Conservation (phyloP, 305 asterid species). For the Fraxinus sp. region DNA sequence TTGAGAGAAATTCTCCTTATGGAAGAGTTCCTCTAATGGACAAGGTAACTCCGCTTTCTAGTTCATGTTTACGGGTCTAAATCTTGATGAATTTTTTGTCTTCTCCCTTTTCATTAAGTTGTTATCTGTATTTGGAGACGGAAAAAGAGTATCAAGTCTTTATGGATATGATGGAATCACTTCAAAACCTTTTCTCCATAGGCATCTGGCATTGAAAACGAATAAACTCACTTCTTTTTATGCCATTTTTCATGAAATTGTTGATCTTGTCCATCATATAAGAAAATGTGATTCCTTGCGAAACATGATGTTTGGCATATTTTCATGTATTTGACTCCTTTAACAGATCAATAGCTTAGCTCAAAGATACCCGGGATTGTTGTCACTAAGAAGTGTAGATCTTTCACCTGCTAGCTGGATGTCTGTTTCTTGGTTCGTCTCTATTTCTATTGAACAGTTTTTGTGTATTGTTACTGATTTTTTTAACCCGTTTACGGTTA, state of each 20-base stretch:
- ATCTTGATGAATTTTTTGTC: not conserved
- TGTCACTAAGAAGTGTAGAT: constrained; percentile 88
- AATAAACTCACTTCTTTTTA: constrained; percentile 19
- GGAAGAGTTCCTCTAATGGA: constrained; percentile 86
- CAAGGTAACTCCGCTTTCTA: constrained; percentile 47
- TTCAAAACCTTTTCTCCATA: constrained; percentile 15
- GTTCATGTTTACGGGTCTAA: not conserved
- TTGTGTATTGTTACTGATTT: not conserved
- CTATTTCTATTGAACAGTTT: not conserved
- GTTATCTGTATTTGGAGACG: constrained; percentile 21
- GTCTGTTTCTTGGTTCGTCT: constrained; percentile 87
- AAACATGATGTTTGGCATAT: constrained; percentile 23
- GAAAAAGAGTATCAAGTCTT: constrained; percentile 22
- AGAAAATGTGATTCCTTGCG: constrained; percentile 16
- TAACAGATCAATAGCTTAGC: constrained; percentile 69
- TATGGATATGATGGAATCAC: constrained; percentile 36
- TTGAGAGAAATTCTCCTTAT: constrained; percentile 86
- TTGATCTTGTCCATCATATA: constrained; percentile 18
- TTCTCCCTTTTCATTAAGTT: not conserved
- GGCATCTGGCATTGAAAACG: constrained; percentile 40
- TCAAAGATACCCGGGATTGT: constrained; percentile 70
- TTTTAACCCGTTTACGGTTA: not conserved
- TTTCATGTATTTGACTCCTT: constrained; percentile 18
- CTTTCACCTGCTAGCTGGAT: constrained; percentile 99
- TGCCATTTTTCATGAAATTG: constrained; percentile 20